A percentile compares a stretch with the other conserved stretches of the same genome.
Evolutionary conservation across 192 early-diverging fungal genomes (phyloP).

Genomic region (Coemansia erecta): DNA sequence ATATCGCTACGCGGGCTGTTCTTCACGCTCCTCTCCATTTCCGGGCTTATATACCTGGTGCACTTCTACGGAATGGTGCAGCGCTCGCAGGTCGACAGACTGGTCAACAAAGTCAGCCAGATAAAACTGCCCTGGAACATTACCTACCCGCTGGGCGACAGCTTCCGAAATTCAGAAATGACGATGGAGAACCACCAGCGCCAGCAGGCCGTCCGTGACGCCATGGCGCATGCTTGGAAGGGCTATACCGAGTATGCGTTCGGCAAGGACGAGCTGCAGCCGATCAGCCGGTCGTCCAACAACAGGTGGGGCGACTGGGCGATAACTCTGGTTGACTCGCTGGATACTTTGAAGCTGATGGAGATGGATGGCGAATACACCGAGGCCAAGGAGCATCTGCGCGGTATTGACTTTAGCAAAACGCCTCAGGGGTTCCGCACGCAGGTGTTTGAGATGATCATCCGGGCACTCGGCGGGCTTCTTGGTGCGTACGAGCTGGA

Average conservation of each 20-base stretch:
- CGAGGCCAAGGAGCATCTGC: constrained; percentile 66
- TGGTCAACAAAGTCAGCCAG: constrained; percentile 17
- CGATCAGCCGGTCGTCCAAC: constrained; percentile 25
- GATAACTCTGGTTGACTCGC: constrained; percentile 78
- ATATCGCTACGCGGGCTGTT: constrained; percentile 30
- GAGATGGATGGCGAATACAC: constrained; percentile 70
- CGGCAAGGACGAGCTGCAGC: constrained; percentile 52
- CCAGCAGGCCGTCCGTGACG: constrained; percentile 31
- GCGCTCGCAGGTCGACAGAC: constrained; percentile 8
- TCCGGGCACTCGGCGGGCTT: constrained; percentile 82
- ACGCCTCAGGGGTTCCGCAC: constrained; percentile 7
- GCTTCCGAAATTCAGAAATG: constrained; percentile 6
- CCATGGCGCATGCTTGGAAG: constrained; percentile 48
- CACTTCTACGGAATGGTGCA: constrained; percentile 17
- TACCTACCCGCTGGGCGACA: background rate
- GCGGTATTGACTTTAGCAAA: constrained; percentile 53
- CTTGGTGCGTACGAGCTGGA: constrained; percentile 77
- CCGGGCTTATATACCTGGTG: constrained; percentile 26
- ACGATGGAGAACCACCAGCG: constrained; percentile 23
- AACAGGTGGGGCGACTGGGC: constrained; percentile 65
- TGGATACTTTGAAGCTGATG: constrained; percentile 84
- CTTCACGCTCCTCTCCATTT: constrained; percentile 9
- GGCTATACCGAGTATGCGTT: constrained; percentile 42
- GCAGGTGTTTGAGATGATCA: constrained; percentile 77
- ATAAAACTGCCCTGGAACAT: constrained; percentile 9